phyloP scores from a whole-genome alignment of 163 green algal genomes.

The Volvox carteri region DNA sequence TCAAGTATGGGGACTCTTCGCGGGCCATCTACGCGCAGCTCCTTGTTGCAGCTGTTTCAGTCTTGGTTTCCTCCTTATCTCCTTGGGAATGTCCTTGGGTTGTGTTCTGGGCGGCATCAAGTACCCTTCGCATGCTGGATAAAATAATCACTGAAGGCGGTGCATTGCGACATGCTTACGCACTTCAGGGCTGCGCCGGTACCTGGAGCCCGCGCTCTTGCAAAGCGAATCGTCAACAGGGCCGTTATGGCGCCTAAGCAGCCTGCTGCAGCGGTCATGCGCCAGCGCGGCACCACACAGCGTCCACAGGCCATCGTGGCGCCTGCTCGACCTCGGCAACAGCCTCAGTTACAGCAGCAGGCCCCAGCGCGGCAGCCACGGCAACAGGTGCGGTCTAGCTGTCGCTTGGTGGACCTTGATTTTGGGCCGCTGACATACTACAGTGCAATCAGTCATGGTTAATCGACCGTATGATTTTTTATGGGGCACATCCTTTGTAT shows the following conservation, averaged over 20 bases:
- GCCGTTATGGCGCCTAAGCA: slow-evolving; percentile 44
- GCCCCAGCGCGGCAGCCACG: not conserved
- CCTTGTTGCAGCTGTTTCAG: not conserved
- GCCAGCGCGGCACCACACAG: slow-evolving; percentile 13
- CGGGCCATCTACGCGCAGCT: too few relatives aligned
- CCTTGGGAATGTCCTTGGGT: not conserved
- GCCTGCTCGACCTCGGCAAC: not conserved
- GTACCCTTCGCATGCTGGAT: not conserved
- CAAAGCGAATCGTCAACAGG: slow-evolving; percentile 49
- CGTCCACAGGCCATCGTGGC: not conserved
- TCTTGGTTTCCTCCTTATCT: not conserved
- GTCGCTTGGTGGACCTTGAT: not conserved
- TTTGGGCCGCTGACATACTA: too few relatives aligned
- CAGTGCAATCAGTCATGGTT: too few relatives aligned
- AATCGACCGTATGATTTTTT: too few relatives aligned
- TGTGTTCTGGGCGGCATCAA: not conserved
- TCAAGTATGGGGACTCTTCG: too few relatives aligned
- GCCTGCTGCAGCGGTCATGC: not conserved
- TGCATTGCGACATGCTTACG: too few relatives aligned
- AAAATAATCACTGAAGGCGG: too few relatives aligned
- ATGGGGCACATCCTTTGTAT: too few relatives aligned
- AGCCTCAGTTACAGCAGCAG: slow-evolving; percentile 5
- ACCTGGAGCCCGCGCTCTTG: not conserved
- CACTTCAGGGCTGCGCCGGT: slow-evolving; percentile 27
- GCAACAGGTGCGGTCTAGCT: slow-evolving; percentile 30